Evolutionary conservation across 495 filamentous ascomycete genomes (phyloP), one percentile per base, ranked within the genome.

Genomic region (Corynascus novoguineensis): DNA sequence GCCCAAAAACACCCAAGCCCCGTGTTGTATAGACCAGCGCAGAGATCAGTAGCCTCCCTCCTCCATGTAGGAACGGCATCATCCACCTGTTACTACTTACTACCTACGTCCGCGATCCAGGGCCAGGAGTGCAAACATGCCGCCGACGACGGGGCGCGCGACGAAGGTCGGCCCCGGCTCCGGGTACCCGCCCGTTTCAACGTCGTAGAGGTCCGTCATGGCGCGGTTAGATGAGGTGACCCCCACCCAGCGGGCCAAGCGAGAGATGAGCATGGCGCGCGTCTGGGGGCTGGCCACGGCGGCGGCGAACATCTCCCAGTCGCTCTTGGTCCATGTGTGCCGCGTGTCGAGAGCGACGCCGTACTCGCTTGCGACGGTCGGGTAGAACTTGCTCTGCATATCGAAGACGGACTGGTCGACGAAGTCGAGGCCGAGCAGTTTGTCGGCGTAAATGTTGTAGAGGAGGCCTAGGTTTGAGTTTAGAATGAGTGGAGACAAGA

Each of bases 301-400:
- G 37, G 90, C 90, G 12, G 79, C 79, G 72, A 89, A 96, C 72
- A 95, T 82, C 68, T 93, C 83, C 91, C 91, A 96, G 74, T 96
- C 91, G 8, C 81, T 66, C 70, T 96, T 97, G 51, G 90, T 89
- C 71, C 89, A 95, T 3, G 81, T 75, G 70, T 93, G 88, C 25
- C 92, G 81, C 45, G 83, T 88, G 73, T 97, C 92, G 4, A 97
- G 83, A 1, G 90, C 88, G 0, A 96, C 77, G 15, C 88, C 91
- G 69, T 89, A 95, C 57, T 78, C 75, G 42, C 86, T 79, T 1
- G 78, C 81, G 3, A 89, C 81, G 27, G 82, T 85, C 56, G 83
- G 82, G 77, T 96, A 97, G 81, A 90, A 96, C 50, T 76, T 63
- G 7, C 81, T 86, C 71, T 96, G 89, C 70, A 86, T 86, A 57